These are phyloP conservation scores for Fusarium beomiforme DNA, from an alignment of 2,329 filamentous ascomycete genomes.

Conservation along the genomic window DNA sequence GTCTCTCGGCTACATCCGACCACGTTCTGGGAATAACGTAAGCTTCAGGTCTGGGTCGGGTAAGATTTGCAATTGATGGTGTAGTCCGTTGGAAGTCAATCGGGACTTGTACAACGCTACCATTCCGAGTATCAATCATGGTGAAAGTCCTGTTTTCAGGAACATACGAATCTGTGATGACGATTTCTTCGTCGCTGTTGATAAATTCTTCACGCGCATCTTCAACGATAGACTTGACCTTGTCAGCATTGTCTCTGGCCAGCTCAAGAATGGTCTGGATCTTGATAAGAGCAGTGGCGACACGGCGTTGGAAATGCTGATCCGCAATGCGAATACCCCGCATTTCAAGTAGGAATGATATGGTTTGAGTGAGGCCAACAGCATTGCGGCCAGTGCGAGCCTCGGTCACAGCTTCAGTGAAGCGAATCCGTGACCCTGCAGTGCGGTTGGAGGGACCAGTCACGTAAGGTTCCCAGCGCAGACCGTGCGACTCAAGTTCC, in stretches of 20 bases:
- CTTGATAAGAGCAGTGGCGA: slow-evolving; percentile 2
- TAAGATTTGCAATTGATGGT: slow-evolving; percentile 8
- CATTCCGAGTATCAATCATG: slow-evolving; percentile 3
- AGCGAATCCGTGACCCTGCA: not conserved
- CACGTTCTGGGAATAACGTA: slow-evolving; percentile 11
- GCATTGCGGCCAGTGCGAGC: slow-evolving; percentile 6
- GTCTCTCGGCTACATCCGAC: not conserved
- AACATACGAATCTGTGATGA: not conserved
- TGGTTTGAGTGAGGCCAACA: not conserved
- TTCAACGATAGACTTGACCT: slow-evolving; percentile 4
- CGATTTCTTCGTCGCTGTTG: slow-evolving; percentile 5
- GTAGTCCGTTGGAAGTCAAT: slow-evolving; percentile 14
- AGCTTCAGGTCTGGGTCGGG: not conserved
- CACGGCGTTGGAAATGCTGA: slow-evolving; percentile 20
- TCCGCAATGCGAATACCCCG: slow-evolving; percentile 8
- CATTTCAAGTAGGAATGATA: slow-evolving; percentile 7
- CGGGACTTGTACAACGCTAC: not conserved
- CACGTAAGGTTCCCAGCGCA: slow-evolving; percentile 12
- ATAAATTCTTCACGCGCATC: slow-evolving; percentile 2
- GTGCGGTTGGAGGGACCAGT: slow-evolving; percentile 3
- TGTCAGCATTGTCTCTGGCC: not conserved
- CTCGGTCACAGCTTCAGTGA: slow-evolving; percentile 10
- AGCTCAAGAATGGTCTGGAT: slow-evolving; percentile 16
- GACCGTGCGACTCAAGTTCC: not conserved
- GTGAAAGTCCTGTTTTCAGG: slow-evolving; percentile 6